Percentiles rank a stretch among this genome's conserved stretches.
phyloP scores from a whole-genome alignment of 2,329 filamentous ascomycete genomes.

The Bipolaris sorokiniana region DNA sequence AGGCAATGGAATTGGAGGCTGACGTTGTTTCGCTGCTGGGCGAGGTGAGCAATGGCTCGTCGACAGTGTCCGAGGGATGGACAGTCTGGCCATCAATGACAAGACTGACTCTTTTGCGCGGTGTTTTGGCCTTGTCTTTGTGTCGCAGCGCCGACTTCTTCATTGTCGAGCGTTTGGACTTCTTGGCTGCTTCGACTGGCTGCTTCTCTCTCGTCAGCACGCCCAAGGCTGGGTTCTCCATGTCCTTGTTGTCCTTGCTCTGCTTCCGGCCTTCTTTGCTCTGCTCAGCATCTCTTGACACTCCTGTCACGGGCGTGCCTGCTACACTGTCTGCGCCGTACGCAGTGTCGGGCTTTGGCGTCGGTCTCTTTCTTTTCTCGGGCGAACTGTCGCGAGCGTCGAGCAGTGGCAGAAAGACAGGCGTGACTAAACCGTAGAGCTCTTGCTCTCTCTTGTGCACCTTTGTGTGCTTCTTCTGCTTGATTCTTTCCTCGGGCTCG shows the following conservation, averaged over 20 bases:
- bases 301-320: constrained; percentile 16
- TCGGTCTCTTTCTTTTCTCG: constrained; percentile 35
- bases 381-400: constrained; percentile 37
- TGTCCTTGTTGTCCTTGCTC: constrained; percentile 24
- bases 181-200: constrained; percentile 27
- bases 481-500: constrained; percentile 33
- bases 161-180: constrained; percentile 34
- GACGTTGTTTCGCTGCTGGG: constrained; percentile 42
- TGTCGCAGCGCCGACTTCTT: constrained; percentile 45
- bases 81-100: constrained; percentile 49
- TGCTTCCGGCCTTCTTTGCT: constrained; percentile 26
- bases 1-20: constrained; percentile 38
- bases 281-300: constrained; percentile 32
- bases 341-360: constrained; percentile 15
- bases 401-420: constrained; percentile 46
- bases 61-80: constrained; percentile 44
- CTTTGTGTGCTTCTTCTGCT: constrained; percentile 44
- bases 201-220: constrained; percentile 20
- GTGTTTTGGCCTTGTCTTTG: constrained; percentile 29
- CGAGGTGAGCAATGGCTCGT: constrained; percentile 34
- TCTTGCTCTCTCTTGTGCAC: constrained; percentile 49
- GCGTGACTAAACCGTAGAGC: constrained; percentile 46
- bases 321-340: constrained; percentile 14
- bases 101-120: constrained; percentile 46
- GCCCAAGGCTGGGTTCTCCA: constrained; percentile 19